These are phyloP conservation scores for Euphorbia tirucalli DNA, from an alignment of 345 rosid species.

Conservation along the genomic window DNA sequence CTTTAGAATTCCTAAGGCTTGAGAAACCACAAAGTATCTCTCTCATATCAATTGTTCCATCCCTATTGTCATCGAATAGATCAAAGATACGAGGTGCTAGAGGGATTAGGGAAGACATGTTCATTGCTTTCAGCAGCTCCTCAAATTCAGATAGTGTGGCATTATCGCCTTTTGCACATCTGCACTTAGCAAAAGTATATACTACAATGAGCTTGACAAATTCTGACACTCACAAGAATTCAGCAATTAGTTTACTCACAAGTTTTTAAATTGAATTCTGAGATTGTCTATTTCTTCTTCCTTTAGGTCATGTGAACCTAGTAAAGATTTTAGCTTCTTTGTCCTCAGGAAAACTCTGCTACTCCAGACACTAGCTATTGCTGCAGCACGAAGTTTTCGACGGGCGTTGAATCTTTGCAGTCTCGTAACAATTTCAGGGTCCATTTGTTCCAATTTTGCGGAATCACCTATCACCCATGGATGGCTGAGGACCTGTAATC, in stretches of 20 bases:
- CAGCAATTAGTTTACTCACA: constrained; percentile 30
- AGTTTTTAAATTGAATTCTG: constrained; percentile 39
- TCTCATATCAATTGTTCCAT: constrained; percentile 65
- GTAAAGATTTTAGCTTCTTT: constrained; percentile 49
- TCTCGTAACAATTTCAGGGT: constrained; percentile 57
- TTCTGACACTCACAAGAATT: too few relatives aligned
- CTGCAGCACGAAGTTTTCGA: constrained; percentile 58
- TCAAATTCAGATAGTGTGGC: constrained; percentile 57
- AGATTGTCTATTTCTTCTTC: constrained; percentile 54
- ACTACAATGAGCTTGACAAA: too few relatives aligned
- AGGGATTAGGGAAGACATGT: constrained; percentile 58
- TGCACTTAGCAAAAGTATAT: constrained; percentile 15
- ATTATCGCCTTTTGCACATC: constrained; percentile 64
- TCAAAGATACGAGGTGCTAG: constrained; percentile 60
- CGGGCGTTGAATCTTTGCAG: constrained; percentile 59
- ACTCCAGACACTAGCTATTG: constrained; percentile 59
- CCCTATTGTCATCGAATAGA: constrained; percentile 57
- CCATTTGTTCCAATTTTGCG: constrained; percentile 61
- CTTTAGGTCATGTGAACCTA: constrained; percentile 55
- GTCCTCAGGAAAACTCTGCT: constrained; percentile 54
- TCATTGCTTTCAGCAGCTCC: constrained; percentile 36
- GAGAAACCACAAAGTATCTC: constrained; percentile 68
- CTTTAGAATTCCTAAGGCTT: constrained; percentile 57
- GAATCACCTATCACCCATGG: constrained; percentile 66
- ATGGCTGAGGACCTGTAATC: constrained; percentile 45